These are phyloP conservation scores for Backusella circina DNA, from an alignment of 192 early-diverging fungal genomes.

Conservation along the genomic window DNA sequence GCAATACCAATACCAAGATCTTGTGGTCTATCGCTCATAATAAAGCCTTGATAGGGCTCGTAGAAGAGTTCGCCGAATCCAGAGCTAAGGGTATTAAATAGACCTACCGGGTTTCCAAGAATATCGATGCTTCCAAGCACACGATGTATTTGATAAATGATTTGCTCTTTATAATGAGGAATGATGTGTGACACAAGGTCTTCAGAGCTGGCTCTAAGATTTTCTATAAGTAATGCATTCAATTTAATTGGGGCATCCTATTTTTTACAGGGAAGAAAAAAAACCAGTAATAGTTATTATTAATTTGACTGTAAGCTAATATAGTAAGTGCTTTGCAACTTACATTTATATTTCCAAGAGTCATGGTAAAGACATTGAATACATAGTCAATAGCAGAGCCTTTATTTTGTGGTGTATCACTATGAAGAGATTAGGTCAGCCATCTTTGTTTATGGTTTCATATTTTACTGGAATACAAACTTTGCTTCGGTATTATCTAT, in stretches of 20 bases:
- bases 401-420: background rate
- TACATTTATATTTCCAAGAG: conserved; percentile 81
- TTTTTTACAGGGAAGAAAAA: background rate
- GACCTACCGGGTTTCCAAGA: conserved; percentile 80
- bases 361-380: conserved; percentile 78
- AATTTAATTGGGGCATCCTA: conserved; percentile 73
- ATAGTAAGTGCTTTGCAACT: background rate
- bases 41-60: conserved; percentile 87
- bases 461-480: conserved; percentile 19
- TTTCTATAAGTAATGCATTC: conserved; percentile 74
- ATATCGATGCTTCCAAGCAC: conserved; percentile 82
- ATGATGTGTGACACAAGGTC: conserved; percentile 66
- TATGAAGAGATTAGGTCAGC: conserved; percentile 1
- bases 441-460: background rate
- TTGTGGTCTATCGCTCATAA: conserved; percentile 80
- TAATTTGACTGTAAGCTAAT: background rate
- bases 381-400: conserved; percentile 45
- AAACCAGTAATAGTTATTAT: background rate
- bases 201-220: conserved; percentile 64
- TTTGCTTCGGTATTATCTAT: conserved; percentile 52
- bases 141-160: conserved; percentile 68
- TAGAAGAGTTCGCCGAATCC: conserved; percentile 90
- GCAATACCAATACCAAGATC: conserved; percentile 85
- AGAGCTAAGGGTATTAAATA: conserved; percentile 84
- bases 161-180: conserved; percentile 74